Evolutionary conservation across 371 early-diverging fungal species (phyloP).

Genomic region (Rhizopus delemar): DNA sequence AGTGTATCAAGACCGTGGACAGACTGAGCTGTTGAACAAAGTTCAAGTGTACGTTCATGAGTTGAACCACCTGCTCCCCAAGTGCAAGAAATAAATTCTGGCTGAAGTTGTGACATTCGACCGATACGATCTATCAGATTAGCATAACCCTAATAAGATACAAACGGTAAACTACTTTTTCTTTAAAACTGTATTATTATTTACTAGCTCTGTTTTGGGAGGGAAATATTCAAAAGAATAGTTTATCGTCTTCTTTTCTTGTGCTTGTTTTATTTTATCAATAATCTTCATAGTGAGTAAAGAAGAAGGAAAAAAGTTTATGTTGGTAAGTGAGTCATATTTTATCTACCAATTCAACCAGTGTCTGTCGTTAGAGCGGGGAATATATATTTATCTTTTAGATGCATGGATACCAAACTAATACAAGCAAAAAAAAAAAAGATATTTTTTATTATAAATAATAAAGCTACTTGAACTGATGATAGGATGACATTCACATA

Average conservation of each 20-base stretch:
- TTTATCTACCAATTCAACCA: neutral
- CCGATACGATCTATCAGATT: slow-evolving; percentile 92
- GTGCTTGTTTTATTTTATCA: slow-evolving; percentile 50
- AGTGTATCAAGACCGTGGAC: slow-evolving; percentile 86
- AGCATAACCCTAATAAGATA: slow-evolving; percentile 65
- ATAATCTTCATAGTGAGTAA: slow-evolving; percentile 60
- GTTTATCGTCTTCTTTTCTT: slow-evolving; percentile 37
- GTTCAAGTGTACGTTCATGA: slow-evolving; percentile 79
- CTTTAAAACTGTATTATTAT: neutral
- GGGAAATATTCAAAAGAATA: slow-evolving; percentile 97
- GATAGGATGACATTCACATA: too few relatives aligned
- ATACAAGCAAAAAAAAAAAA: too few relatives aligned
- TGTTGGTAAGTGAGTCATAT: neutral
- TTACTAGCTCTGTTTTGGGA: slow-evolving; percentile 91
- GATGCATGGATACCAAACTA: too few relatives aligned
- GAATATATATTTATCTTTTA: too few relatives aligned
- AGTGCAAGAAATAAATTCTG: slow-evolving; percentile 91
- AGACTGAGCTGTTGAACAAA: slow-evolving; percentile 82
- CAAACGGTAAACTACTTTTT: neutral
- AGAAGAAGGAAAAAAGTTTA: slow-evolving; percentile 5
- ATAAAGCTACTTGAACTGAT: too few relatives aligned
- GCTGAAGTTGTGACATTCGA: slow-evolving; percentile 83
- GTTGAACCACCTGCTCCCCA: slow-evolving; percentile 97
- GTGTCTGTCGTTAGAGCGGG: too few relatives aligned
- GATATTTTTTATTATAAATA: too few relatives aligned